Conservation (phyloP, 805 yeast species). For the Candida takata region DNA sequence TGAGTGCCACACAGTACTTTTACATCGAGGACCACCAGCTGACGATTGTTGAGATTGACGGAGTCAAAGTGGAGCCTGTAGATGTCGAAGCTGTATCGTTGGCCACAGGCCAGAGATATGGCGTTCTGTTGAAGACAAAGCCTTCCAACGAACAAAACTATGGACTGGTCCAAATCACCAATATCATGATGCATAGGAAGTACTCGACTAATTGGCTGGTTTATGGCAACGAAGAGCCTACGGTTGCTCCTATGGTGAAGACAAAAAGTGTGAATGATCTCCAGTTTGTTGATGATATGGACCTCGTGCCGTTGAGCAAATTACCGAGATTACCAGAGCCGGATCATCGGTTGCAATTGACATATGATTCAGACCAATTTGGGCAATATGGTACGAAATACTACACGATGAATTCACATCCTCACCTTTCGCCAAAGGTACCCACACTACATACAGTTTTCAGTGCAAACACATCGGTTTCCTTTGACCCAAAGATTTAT, state of each 20-base stretch:
- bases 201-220: constrained; percentile 49
- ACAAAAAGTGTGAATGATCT: constrained; percentile 17
- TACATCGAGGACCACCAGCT: constrained; percentile 47
- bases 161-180: constrained; percentile 48
- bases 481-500: constrained; percentile 49
- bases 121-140: constrained; percentile 50
- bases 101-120: constrained; percentile 74
- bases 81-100: constrained; percentile 40
- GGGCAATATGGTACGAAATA: constrained; percentile 56
- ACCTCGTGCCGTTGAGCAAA: constrained; percentile 30
- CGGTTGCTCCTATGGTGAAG: constrained; percentile 38
- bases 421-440: constrained; percentile 60
- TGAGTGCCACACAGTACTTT: constrained; percentile 50
- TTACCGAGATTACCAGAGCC: constrained; percentile 40
- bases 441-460: constrained; percentile 64
- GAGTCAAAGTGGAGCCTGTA: constrained; percentile 44
- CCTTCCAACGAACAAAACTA: constrained; percentile 36
- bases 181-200: constrained; percentile 58
- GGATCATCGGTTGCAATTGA: constrained; percentile 47
- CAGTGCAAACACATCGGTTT: constrained; percentile 44
- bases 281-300: constrained; percentile 27
- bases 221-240: constrained; percentile 33
- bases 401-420: constrained; percentile 61
- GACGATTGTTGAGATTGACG: constrained; percentile 54
- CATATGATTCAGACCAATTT: constrained; percentile 52